Evolutionary conservation across 257 asterid species (phyloP), one percentile per base, ranked within the genome.

Genomic region (Sherardia arvensis): DNA sequence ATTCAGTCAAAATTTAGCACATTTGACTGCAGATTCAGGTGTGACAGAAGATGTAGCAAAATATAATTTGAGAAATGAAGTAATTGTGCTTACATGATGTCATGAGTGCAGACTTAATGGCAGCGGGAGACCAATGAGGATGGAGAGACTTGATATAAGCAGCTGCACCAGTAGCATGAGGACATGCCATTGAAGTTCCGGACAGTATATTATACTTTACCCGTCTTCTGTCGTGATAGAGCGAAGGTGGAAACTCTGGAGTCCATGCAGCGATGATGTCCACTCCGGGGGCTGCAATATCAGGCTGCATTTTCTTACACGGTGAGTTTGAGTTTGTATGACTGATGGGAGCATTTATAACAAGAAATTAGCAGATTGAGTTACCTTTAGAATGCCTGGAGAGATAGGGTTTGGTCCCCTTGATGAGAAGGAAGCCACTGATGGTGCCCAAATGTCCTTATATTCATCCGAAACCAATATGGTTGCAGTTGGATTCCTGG

Each of bases 101-200:
- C 81, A 81, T 81, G 66, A 77, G 72, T 23, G 81, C 85, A 23
- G 85, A 80, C 45, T 77, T 80, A 28, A 80, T 74, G 29, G 85
- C 80, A 29, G 85, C 73, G n/a, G 85, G 83, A 23, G 81, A 80
- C 85, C 85, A 80, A 53, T 69, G 61, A 1, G 83, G 79, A 60
- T 72, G 78, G 14, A 47, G 71, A n/a, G 85, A 70, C 64, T 80
- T 80, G 26, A 80, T 72, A 53, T 77, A 77, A 29, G 85, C 85
- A 8, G 81, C 77, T 10, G 83, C 68, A 2, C 63, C 85, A 18
- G 70, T 70, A 11, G 73, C 81, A 47, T 75, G 83, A 25, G 85
- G 83, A 67, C 79, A 38, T 0, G 45, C 17, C 83, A 81, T 78
- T 61, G 86, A 81, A 27, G 86, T 81, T 33, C 66, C 61, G 1